A percentile compares a stretch with the other conserved stretches of the same genome.
These are phyloP conservation scores for Colletotrichum lini DNA, from an alignment of 2,329 filamentous ascomycete species.

Conservation along the genomic window DNA sequence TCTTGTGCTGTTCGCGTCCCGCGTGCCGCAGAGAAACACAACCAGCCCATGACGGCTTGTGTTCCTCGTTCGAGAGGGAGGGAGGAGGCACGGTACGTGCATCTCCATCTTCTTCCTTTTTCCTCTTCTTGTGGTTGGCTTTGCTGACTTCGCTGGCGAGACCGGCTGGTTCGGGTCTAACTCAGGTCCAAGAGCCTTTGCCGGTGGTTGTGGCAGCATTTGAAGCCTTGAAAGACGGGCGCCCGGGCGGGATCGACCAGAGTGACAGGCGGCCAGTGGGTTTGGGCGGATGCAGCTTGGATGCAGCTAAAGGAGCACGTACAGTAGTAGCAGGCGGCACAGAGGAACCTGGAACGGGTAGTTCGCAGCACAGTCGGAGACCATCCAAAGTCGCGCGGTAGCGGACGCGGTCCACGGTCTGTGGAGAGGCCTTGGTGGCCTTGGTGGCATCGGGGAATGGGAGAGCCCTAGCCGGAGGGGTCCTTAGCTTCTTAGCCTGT, in stretches of 20 bases:
- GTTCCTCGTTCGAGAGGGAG: background rate
- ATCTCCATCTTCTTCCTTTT: too few relatives aligned
- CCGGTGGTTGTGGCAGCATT: conserved; percentile 17
- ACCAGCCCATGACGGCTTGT: background rate
- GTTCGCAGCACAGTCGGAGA: conserved; percentile 5
- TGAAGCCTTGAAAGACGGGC: conserved; percentile 1
- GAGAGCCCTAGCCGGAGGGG: conserved; percentile 36
- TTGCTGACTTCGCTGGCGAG: conserved; percentile 16
- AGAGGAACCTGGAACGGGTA: background rate
- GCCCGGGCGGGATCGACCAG: conserved; percentile 30
- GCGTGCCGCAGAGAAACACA: background rate
- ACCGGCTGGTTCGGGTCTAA: conserved; percentile 25
- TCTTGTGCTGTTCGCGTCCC: conserved; percentile 5
- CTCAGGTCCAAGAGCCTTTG: conserved; percentile 26
- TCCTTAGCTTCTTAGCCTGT: conserved; percentile 31
- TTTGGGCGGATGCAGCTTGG: conserved; percentile 26
- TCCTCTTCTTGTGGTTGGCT: background rate
- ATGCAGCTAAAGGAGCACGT: conserved; percentile 17
- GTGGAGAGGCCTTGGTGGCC: conserved; percentile 26
- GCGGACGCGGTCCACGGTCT: conserved; percentile 27
- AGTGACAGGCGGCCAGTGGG: conserved; percentile 37
- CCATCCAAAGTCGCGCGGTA: conserved; percentile 1
- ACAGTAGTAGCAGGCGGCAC: background rate
- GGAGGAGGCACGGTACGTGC: conserved; percentile 12
- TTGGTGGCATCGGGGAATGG: conserved; percentile 37